These are phyloP conservation scores for Candida anglica DNA, from an alignment of 805 yeast species.

Conservation along the genomic window DNA sequence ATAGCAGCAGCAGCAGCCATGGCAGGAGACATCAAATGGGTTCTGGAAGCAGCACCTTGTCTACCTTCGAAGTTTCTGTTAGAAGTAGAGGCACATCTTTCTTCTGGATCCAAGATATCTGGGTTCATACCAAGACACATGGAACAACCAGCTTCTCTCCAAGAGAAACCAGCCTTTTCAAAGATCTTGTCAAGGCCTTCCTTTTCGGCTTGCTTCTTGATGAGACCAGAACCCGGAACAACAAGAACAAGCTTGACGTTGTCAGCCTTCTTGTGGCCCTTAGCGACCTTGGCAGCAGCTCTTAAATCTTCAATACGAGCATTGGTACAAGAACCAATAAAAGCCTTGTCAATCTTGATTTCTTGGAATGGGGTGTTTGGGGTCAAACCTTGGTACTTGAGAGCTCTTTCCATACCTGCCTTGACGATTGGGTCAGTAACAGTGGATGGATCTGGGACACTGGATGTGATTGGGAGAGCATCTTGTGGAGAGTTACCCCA, in stretches of 20 bases:
- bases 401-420: conserved; percentile 86
- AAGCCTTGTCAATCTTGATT: conserved; percentile 85
- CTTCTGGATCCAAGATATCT: conserved; percentile 90
- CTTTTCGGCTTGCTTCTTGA: conserved; percentile 86
- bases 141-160: conserved; percentile 99
- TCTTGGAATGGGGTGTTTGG: conserved; percentile 77
- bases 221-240: conserved; percentile 97
- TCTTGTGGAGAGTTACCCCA: conserved; percentile 99
- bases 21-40: conserved; percentile 97
- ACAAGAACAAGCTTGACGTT: conserved; percentile 80
- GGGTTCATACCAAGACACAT: conserved; percentile 99
- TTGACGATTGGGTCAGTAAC: conserved; percentile 69
- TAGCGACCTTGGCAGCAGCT: conserved; percentile 89
- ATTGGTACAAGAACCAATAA: conserved; percentile 97
- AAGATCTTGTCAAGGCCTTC: conserved; percentile 94
- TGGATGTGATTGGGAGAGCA: conserved; percentile 88
- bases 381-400: conserved; percentile 84
- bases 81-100: conserved; percentile 98
- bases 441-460: conserved; percentile 84
- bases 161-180: conserved; percentile 88
- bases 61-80: conserved; percentile 99
- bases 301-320: conserved; percentile 96
- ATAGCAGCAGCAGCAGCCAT: conserved; percentile 99
- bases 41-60: conserved; percentile 94
- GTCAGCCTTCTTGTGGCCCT: conserved; percentile 83